A percentile compares a stretch with the other conserved stretches of the same genome.
Evolutionary conservation across 2,329 filamentous ascomycete genomes (phyloP).

Genomic region (Ceratocystis variospora): DNA sequence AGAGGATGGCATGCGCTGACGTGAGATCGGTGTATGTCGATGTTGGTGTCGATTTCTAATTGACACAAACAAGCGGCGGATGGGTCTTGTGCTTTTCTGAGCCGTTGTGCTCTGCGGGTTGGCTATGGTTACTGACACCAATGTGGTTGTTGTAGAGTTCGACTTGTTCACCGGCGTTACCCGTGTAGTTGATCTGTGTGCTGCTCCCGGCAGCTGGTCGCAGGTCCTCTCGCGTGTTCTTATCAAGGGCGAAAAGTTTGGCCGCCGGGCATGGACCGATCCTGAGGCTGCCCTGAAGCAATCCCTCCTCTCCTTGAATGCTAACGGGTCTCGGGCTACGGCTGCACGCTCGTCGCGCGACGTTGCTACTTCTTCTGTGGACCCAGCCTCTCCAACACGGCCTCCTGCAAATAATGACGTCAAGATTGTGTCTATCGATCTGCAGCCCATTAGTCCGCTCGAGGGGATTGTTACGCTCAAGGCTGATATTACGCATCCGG

Average conservation of each 20-base stretch:
- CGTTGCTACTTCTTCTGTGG: constrained; percentile 41
- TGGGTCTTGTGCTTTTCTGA: too few relatives aligned
- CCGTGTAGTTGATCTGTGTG: constrained; percentile 88
- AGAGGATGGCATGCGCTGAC: background rate
- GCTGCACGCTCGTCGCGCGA: constrained; percentile 9
- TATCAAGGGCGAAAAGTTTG: constrained; percentile 87
- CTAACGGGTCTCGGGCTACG: constrained; percentile 15
- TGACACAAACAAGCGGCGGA: too few relatives aligned
- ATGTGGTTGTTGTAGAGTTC: constrained; percentile 49
- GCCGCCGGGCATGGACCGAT: constrained; percentile 74
- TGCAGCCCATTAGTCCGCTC: constrained; percentile 89
- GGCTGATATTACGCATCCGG: constrained; percentile 94
- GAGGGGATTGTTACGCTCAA: constrained; percentile 84
- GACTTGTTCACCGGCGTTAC: constrained; percentile 83
- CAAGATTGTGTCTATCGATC: constrained; percentile 87
- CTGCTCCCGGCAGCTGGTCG: constrained; percentile 92
- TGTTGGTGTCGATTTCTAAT: too few relatives aligned
- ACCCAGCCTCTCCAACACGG: background rate
- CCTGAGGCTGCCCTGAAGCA: constrained; percentile 49
- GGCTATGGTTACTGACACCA: constrained; percentile 1
- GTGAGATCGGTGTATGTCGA: background rate
- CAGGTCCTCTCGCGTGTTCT: constrained; percentile 88
- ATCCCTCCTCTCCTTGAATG: constrained; percentile 13
- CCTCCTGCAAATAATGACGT: constrained; percentile 20
- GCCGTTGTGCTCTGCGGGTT: background rate